These are phyloP conservation scores for Xylaria acuta DNA, from an alignment of 495 filamentous ascomycete species.

Conservation along the genomic window DNA sequence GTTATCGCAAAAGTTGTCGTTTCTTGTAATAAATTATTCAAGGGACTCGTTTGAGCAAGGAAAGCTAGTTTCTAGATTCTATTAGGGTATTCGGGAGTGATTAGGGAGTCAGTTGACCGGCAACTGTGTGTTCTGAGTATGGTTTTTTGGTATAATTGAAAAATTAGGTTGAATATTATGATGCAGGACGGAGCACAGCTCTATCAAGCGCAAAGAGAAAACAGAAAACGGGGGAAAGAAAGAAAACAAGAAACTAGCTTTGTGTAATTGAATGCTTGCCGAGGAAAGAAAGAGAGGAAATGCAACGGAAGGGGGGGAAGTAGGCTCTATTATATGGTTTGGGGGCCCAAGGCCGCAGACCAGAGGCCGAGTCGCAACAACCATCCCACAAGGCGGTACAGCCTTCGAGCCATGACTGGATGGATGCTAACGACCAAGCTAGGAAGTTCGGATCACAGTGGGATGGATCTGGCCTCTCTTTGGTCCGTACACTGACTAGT, in stretches of 20 bases:
- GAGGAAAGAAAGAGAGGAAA: conserved; percentile 64
- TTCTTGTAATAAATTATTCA: conserved; percentile 41
- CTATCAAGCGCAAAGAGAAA: conserved; percentile 53
- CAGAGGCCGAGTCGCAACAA: conserved; percentile 28
- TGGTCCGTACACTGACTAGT: conserved; percentile 5
- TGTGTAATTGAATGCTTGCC: conserved; percentile 76
- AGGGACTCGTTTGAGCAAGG: conserved; percentile 62
- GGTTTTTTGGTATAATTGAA: conserved; percentile 47
- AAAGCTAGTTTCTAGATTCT: conserved; percentile 54
- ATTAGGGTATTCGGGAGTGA: conserved; percentile 47
- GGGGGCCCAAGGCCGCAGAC: conserved; percentile 36
- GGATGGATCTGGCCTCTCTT: conserved; percentile 11
- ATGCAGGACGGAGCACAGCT: conserved; percentile 58
- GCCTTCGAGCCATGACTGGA: conserved; percentile 11
- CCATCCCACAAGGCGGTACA: conserved; percentile 30
- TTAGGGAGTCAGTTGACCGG: conserved; percentile 55
- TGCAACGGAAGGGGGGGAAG: conserved; percentile 38
- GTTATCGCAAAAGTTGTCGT: conserved; percentile 49
- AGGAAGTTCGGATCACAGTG: conserved; percentile 23
- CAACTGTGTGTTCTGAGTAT: conserved; percentile 47
- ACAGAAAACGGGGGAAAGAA: conserved; percentile 57
- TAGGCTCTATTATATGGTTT: conserved; percentile 55
- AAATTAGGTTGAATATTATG: conserved; percentile 40
- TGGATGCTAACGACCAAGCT: conserved; percentile 14
- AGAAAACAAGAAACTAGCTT: conserved; percentile 65